phyloP scores from a whole-genome alignment of 805 yeast genomes.

The Saturnispora bothae region DNA sequence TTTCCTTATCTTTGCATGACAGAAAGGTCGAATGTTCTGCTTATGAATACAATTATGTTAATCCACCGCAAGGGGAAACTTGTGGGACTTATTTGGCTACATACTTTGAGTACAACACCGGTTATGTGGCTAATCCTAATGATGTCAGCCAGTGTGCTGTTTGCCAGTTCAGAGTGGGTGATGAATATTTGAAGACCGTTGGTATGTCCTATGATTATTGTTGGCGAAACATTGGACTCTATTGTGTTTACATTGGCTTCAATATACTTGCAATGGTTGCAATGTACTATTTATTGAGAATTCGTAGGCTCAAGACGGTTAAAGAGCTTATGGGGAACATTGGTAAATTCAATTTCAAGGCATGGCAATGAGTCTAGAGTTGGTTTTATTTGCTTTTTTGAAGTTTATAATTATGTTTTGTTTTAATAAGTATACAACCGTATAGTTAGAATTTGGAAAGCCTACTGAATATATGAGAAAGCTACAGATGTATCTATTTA shows the following conservation, averaged over 20 bases:
- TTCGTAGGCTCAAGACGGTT: constrained; percentile 11
- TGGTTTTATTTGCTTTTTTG: neutral
- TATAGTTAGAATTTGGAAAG: no score
- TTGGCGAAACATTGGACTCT: constrained; percentile 62
- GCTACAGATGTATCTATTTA: no score
- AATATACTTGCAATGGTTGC: constrained; percentile 33
- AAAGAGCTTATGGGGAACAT: neutral
- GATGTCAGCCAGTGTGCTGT: constrained; percentile 40
- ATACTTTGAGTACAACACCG: constrained; percentile 32
- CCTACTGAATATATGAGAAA: no score
- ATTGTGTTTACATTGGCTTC: constrained; percentile 45
- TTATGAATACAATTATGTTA: constrained; percentile 38
- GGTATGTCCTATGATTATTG: constrained; percentile 35
- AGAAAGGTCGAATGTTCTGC: constrained; percentile 39
- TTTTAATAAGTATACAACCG: no score
- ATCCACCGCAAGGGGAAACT: constrained; percentile 51
- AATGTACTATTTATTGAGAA: constrained; percentile 28
- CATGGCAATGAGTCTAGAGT: constrained; percentile 1
- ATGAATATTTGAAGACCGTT: constrained; percentile 34
- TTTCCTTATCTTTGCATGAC: constrained; percentile 40
- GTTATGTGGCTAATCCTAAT: constrained; percentile 47
- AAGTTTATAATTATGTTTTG: no score
- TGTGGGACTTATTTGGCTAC: constrained; percentile 45
- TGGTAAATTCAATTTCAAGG: constrained; percentile 2
- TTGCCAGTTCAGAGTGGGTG: constrained; percentile 37